phyloP scores from a whole-genome alignment of 148 eudicot genomes.

The Amaranthus palmeri region DNA sequence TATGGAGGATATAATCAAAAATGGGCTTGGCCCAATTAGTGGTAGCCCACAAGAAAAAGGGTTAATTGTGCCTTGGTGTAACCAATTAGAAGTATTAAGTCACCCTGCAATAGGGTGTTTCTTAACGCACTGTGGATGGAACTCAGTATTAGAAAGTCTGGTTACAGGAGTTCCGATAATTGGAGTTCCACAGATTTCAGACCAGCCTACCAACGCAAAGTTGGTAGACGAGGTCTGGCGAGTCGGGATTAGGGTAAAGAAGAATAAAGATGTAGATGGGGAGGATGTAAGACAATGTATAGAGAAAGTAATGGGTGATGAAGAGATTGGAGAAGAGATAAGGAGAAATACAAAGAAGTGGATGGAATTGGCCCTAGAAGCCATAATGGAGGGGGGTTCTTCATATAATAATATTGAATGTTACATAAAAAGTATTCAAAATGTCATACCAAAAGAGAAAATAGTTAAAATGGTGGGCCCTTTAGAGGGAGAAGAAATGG shows the following conservation, averaged over 20 bases:
- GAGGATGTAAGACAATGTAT: conserved; percentile 29
- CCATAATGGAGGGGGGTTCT: conserved; percentile 25
- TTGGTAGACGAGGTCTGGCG: conserved; percentile 32
- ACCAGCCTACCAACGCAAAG: conserved; percentile 25
- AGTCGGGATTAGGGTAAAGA: conserved; percentile 17
- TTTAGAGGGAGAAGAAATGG: neutral
- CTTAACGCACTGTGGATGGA: conserved; percentile 42
- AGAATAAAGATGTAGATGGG: conserved; percentile 15
- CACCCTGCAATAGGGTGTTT: conserved; percentile 35
- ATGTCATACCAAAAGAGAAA: neutral
- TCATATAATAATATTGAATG: conserved; percentile 17
- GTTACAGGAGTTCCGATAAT: conserved; percentile 24
- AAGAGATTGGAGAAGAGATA: conserved; percentile 22
- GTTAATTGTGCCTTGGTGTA: conserved; percentile 38
- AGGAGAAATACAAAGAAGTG: conserved; percentile 26
- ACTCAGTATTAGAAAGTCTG: conserved; percentile 30
- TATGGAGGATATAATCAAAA: conserved; percentile 6
- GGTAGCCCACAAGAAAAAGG: conserved; percentile 26
- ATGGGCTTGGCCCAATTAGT: conserved; percentile 10
- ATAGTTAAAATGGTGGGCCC: neutral
- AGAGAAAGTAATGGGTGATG: conserved; percentile 25
- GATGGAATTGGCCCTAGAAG: conserved; percentile 24
- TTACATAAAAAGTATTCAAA: conserved; percentile 2
- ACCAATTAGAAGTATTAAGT: conserved; percentile 34
- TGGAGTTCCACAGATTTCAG: conserved; percentile 23